Base-by-base conservation (phyloP, 768 basidiomycete species). In the Psilocybe cyanescens region DNA sequence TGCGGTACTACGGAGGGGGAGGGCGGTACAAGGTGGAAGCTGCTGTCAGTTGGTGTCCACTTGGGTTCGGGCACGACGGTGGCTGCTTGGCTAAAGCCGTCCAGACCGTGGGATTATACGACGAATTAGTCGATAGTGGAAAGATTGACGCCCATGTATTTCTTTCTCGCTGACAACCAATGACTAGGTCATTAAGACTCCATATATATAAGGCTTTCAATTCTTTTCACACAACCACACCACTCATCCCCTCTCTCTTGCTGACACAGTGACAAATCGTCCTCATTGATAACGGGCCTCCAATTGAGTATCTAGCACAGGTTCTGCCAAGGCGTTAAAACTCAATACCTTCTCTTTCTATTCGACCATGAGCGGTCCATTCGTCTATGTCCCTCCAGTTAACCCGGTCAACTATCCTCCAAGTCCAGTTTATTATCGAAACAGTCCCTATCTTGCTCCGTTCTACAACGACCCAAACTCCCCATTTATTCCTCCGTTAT, bases 401-500 rank as follows among this genome's bases (percentile, higher is more conserved):
- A 17, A 37, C 35, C 30, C 52, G 11, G n/a, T 17, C 52, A 44
- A 44, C 41, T 44, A 44, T 44, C 41, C 41, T 44, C 41, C 41
- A 44, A 14, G 14, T 12, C 41, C 41, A n/a, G 76, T 75, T 4
- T 73, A 74, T 24, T 78, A 73, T 67, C 60, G 71, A 71, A 67
- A 68, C 71, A 57, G 72, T 68, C 58, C 74, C 61, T 72, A 72
- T 58, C 62, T 70, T 39, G 65, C n/a, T 56, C 24, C 74, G 64
- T 65, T 70, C 70, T 65, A 75, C 73, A 57, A 31, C 28, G 68
- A 69, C 50, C 62, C 57, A 50, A 35, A 72, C 66, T 81, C 82
- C 0, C 81, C 83, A 1, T 83, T 83, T 65, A 74, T 80, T 45
- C 82, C 81, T 2, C 71, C 74, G 29, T 62, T 76, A 35, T 59